These are phyloP conservation scores for Thalassiosira exigua DNA, from an alignment of 352 stramenopile genomes.

Conservation along the genomic window DNA sequence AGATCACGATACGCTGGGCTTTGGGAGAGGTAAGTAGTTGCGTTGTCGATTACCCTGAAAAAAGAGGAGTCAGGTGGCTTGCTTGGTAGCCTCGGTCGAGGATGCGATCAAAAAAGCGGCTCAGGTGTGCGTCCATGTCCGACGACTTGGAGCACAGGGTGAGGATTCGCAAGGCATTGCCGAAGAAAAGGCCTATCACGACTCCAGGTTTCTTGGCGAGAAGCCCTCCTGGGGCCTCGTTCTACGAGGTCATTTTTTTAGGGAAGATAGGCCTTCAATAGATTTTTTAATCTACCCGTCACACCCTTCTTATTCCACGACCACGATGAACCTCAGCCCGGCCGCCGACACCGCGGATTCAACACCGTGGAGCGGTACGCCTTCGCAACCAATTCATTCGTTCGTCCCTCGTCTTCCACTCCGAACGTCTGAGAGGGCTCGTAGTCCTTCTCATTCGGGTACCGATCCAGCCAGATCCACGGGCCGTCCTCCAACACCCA, in stretches of 20 bases:
- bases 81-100: conserved; percentile 14
- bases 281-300: too few species aligned
- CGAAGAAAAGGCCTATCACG: conserved; percentile 27
- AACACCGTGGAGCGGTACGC: conserved; percentile 39
- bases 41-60: conserved; percentile 32
- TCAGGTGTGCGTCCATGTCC: conserved; percentile 21
- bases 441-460: conserved; percentile 17
- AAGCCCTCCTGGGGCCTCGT: too few species aligned
- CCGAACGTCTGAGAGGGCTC: conserved; percentile 5
- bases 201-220: too few species aligned
- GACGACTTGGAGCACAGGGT: conserved; percentile 8
- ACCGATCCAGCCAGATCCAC: conserved; percentile 29
- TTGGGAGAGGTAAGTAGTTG: conserved; percentile 1
- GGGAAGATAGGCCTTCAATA: too few species aligned
- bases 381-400: conserved; percentile 31
- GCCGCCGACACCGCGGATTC: too few species aligned
- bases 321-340: too few species aligned
- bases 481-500: conserved; percentile 58
- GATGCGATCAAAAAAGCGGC: conserved; percentile 19
- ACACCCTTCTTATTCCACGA: too few species aligned
- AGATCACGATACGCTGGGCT: background rate
- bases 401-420: conserved; percentile 28
- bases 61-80: conserved; percentile 6
- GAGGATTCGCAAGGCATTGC: conserved; percentile 25
- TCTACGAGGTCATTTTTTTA: too few species aligned